Evolutionary conservation across 805 yeast genomes (phyloP).

Genomic region (Kodamaea kaohsiungensis): DNA sequence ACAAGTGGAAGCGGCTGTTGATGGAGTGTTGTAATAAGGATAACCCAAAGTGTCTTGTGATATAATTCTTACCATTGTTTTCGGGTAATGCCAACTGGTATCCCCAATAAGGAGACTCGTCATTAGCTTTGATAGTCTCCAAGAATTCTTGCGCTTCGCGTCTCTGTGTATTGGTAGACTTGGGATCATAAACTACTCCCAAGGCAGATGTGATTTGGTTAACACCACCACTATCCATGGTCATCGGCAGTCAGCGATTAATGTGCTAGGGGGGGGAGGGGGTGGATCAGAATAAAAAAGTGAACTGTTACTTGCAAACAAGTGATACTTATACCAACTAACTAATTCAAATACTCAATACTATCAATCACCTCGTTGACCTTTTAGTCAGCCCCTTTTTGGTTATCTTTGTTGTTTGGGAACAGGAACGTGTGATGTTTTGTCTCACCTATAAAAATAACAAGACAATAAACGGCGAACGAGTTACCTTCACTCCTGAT

Average conservation of each 20-base stretch:
- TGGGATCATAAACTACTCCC: constrained; percentile 68
- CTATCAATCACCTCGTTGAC: not conserved
- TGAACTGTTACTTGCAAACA: not conserved
- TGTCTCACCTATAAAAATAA: not conserved
- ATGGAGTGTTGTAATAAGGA: constrained; percentile 77
- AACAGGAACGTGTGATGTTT: not conserved
- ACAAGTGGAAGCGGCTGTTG: constrained; percentile 53
- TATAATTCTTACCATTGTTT: constrained; percentile 55
- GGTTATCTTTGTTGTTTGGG: not conserved
- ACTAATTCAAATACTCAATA: not conserved
- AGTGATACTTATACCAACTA: not conserved
- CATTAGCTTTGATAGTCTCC: constrained; percentile 72
- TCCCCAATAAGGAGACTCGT: constrained; percentile 91
- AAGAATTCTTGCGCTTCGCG: constrained; percentile 61
- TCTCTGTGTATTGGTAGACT: constrained; percentile 57
- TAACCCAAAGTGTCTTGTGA: constrained; percentile 89
- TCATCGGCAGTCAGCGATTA: constrained; percentile 14
- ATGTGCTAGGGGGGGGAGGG: not conserved
- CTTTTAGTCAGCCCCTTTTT: not conserved
- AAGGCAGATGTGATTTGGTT: constrained; percentile 77
- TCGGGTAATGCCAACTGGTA: constrained; percentile 74
- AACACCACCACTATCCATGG: constrained; percentile 68
- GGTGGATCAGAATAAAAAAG: not conserved
- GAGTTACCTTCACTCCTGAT: not conserved
- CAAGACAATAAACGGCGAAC: not conserved